Evolutionary conservation across 176 grass and related monocot genomes (phyloP).

Genomic region (Chrysopogon serrulatus): DNA sequence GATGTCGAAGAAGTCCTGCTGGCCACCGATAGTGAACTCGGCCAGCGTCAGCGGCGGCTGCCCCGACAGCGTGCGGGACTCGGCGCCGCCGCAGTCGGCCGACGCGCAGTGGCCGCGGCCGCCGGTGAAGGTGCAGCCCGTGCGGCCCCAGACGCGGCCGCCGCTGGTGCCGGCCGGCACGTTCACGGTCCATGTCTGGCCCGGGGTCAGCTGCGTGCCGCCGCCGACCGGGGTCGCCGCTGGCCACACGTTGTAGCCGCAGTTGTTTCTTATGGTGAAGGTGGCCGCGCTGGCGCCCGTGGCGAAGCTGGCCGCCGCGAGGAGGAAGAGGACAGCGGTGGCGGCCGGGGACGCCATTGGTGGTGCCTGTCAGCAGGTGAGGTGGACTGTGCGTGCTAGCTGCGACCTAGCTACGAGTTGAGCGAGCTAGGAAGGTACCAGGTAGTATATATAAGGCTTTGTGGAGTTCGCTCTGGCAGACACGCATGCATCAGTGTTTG

Average conservation of each 20-base stretch:
- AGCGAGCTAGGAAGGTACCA: neutral
- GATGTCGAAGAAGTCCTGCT: neutral
- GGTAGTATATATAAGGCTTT: too few relatives aligned
- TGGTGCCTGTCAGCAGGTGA: too few relatives aligned
- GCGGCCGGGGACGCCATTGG: neutral
- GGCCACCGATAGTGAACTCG: neutral
- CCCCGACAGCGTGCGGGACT: neutral
- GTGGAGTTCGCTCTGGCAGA: too few relatives aligned
- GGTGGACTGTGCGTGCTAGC: neutral
- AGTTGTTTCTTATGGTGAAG: conserved; percentile 49
- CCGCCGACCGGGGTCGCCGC: too few relatives aligned
- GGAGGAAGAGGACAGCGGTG: neutral
- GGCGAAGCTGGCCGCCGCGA: neutral
- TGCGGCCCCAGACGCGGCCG: neutral
- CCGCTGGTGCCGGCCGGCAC: neutral
- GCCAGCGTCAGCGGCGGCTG: neutral
- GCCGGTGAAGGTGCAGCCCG: neutral
- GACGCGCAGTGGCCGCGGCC: neutral
- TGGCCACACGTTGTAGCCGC: conserved; percentile 44
- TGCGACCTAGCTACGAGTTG: neutral
- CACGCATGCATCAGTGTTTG: too few relatives aligned
- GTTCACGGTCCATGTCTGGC: neutral
- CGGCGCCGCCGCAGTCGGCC: neutral
- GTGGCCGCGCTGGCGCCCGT: neutral
- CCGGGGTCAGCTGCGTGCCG: neutral